Percentiles rank a stretch among this genome's conserved stretches.
phyloP scores from a whole-genome alignment of 495 filamentous ascomycete species.

The Collariella sp. region DNA sequence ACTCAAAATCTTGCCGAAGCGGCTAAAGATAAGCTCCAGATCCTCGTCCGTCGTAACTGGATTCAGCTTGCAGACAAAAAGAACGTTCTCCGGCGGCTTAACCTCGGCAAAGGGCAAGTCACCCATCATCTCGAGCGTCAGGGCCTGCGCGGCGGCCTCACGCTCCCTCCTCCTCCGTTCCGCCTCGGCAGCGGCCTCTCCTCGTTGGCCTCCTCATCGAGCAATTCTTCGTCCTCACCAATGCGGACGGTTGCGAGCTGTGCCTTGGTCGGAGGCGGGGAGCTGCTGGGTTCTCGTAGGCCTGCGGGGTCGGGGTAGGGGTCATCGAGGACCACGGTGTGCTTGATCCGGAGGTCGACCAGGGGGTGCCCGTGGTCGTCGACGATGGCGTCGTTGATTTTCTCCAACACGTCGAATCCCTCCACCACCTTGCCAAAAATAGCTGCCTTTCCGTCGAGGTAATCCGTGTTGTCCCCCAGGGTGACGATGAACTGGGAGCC shows the following conservation, averaged over 20 bases:
- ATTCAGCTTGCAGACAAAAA: constrained; percentile 98
- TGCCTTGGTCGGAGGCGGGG: constrained; percentile 72
- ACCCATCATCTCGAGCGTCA: constrained; percentile 96
- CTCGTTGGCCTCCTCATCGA: constrained; percentile 53
- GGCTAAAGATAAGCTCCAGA: constrained; percentile 89
- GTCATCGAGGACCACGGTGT: constrained; percentile 83
- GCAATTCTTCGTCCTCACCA: constrained; percentile 74
- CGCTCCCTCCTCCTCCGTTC: constrained; percentile 78
- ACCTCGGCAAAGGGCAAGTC: constrained; percentile 97
- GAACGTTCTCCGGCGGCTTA: constrained; percentile 91
- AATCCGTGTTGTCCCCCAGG: constrained; percentile 76
- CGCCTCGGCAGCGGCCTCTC: constrained; percentile 65
- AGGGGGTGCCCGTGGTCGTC: constrained; percentile 77
- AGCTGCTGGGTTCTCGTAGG: constrained; percentile 64
- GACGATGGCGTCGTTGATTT: constrained; percentile 82
- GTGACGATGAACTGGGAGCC: constrained; percentile 90
- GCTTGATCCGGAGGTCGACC: constrained; percentile 84
- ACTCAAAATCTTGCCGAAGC: constrained; percentile 89
- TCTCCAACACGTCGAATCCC: constrained; percentile 84
- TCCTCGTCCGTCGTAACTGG: constrained; percentile 94
- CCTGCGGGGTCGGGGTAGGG: constrained; percentile 73
- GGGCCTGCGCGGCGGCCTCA: constrained; percentile 85
- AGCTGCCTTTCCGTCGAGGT: constrained; percentile 82
- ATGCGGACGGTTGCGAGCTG: constrained; percentile 89
- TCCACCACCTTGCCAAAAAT: constrained; percentile 92